Base-by-base conservation (phyloP, 306 rosid species). In the Cotoneaster glaucophyllus region DNA sequence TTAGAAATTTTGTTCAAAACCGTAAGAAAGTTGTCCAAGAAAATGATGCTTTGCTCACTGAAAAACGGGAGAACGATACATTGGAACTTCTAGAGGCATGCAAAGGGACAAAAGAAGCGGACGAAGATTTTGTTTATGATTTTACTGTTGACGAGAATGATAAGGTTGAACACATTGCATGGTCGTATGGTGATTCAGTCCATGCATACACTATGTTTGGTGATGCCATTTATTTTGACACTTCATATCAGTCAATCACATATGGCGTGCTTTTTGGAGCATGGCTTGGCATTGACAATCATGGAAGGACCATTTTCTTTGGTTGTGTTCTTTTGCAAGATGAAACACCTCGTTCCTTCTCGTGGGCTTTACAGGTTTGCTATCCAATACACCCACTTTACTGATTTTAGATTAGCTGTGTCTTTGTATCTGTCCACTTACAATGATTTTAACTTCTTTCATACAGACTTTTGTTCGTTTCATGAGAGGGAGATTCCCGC, bases 351-450 rank as follows among this genome's bases (percentile, higher is more conserved):
- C 87, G 83, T 59, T 90, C 97, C 65, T 89, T 89, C 85, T 83
- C 96, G 2, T 95, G 99, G 99, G 99, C 99, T 50, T 85, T 92
- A 70, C 99, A 95, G 99, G 97, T 95, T 85, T 70, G 68, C 80
- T 70, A 73, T 61, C 83, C 83, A 59, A 54, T 83, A 79, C 54
- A 48, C 80, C 80, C 77, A 71, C 65, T 83, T 26, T 82, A 70
- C 64, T 54, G 78, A 79, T 83, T 86, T 83, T 84, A 22, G 43
- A 61, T 83, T 84, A 28, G 68, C 41, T 31, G 41, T 31, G 56
- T 70, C 59, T 86, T 80, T 71, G 37, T 80, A 41, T 75, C 67
- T 79, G 44, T 66, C 77, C 64, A 62, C 78, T 87, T 81, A 78
- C 67, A 61, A 83, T 85, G 74, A 12, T 70, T 83, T 56, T 81